A percentile compares a stretch with the other conserved stretches of the same genome.
These are phyloP conservation scores for Rhizoclosmatium sp. DNA, from an alignment of 192 early-diverging fungal genomes.

Conservation along the genomic window DNA sequence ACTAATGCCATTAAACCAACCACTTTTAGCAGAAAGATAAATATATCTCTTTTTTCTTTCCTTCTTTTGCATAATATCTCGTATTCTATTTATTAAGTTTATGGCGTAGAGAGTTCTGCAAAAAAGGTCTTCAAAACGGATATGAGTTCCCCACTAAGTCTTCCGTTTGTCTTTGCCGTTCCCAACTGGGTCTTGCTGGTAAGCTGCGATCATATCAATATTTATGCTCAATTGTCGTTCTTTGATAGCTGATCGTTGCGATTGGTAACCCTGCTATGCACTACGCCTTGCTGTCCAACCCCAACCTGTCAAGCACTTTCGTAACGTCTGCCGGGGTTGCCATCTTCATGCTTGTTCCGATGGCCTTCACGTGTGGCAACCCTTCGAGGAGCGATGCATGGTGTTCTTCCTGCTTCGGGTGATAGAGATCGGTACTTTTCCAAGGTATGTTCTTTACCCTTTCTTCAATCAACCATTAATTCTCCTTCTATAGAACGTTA, in stretches of 20 bases:
- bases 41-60: too few species aligned
- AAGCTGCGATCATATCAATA: not conserved
- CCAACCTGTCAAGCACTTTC: not conserved
- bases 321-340: not conserved
- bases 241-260: not conserved
- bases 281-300: not conserved
- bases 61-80: too few species aligned
- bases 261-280: not conserved
- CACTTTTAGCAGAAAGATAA: too few species aligned
- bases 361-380: not conserved
- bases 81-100: too few species aligned
- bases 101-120: too few species aligned
- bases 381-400: not conserved
- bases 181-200: not conserved
- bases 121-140: too few species aligned
- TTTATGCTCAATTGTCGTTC: not conserved
- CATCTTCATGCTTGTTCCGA: slow-evolving; percentile 8
- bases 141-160: not conserved
- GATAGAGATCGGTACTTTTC: slow-evolving; percentile 3
- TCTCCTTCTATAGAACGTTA: not conserved
- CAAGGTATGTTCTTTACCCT: not conserved
- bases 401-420: slow-evolving; percentile 8
- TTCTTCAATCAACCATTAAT: not conserved
- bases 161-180: not conserved
- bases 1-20: too few species aligned